A percentile compares a stretch with the other conserved stretches of the same genome.
phyloP scores from a whole-genome alignment of 768 basidiomycete genomes.

The Cystofilobasidium capitatum region DNA sequence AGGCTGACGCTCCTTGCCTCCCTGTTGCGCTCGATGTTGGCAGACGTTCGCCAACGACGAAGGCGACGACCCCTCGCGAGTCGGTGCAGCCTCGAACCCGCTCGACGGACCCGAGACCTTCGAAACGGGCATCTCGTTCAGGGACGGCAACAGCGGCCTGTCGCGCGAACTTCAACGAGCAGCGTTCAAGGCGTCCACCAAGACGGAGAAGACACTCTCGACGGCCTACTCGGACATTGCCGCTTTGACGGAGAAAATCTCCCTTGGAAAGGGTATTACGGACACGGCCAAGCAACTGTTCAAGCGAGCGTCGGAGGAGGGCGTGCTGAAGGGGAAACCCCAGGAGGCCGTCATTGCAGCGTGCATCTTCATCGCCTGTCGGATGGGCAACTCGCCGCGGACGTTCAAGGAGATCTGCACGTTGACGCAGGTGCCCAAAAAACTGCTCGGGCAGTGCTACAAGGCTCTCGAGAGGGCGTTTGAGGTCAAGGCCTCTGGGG shows the following conservation, averaged over 20 bases:
- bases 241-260: constrained; percentile 91
- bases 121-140: constrained; percentile 88
- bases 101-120: constrained; percentile 92
- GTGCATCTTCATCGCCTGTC: constrained; percentile 94
- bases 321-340: constrained; percentile 79
- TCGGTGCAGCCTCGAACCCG: constrained; percentile 89
- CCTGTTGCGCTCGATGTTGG: constrained; percentile 7
- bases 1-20: constrained; percentile 14
- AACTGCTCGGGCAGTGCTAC: constrained; percentile 86
- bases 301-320: constrained; percentile 93
- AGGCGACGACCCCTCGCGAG: constrained; percentile 98
- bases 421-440: constrained; percentile 87
- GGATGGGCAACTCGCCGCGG: constrained; percentile 87
- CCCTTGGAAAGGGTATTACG: constrained; percentile 82
- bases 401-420: constrained; percentile 95
- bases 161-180: constrained; percentile 88
- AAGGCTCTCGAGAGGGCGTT: constrained; percentile 80
- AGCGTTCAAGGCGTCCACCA: constrained; percentile 58
- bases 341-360: constrained; percentile 90
- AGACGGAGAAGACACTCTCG: constrained; percentile 73
- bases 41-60: constrained; percentile 99
- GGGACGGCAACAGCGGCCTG: constrained; percentile 86
- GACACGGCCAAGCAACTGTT: constrained; percentile 95
- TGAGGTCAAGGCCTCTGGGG: constrained; percentile 43
- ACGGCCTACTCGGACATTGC: constrained; percentile 84